phyloP scores from a whole-genome alignment of 257 asterid species.

The Phtheirospermum japonicum region DNA sequence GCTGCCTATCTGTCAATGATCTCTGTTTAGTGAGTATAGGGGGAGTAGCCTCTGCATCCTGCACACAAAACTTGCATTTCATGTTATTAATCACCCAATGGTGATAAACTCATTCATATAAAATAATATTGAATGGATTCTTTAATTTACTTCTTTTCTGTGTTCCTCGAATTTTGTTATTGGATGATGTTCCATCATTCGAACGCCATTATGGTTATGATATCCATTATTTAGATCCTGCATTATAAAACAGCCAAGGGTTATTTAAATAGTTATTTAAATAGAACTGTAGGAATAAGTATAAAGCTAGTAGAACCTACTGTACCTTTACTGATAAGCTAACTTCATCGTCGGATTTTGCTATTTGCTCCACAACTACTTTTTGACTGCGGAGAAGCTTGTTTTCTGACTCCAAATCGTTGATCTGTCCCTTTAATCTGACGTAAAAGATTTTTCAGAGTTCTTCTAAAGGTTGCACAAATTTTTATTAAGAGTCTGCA shows the following conservation, averaged over 20 bases:
- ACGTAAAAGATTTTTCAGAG: constrained; percentile 24
- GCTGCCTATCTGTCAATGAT: constrained; percentile 86
- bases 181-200: constrained; percentile 40
- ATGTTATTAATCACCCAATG: constrained; percentile 18
- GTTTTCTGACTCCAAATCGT: constrained; percentile 73
- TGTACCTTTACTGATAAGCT: constrained; percentile 45
- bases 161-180: constrained; percentile 41
- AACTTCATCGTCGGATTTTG: constrained; percentile 40
- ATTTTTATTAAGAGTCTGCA: constrained; percentile 21
- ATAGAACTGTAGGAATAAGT: constrained; percentile 22
- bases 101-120: constrained; percentile 16
- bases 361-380: constrained; percentile 44
- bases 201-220: constrained; percentile 39
- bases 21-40: constrained; percentile 70
- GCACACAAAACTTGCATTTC: constrained; percentile 27
- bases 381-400: constrained; percentile 55
- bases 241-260: constrained; percentile 20
- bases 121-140: constrained; percentile 27
- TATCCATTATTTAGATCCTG: constrained; percentile 52
- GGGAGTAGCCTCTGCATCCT: constrained; percentile 51
- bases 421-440: constrained; percentile 70
- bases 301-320: constrained; percentile 10
- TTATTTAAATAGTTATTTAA: constrained; percentile 25
- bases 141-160: constrained; percentile 41
- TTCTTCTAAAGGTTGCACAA: background rate